phyloP scores from a whole-genome alignment of 805 yeast genomes.

The Pichia nanzhaoensis region DNA sequence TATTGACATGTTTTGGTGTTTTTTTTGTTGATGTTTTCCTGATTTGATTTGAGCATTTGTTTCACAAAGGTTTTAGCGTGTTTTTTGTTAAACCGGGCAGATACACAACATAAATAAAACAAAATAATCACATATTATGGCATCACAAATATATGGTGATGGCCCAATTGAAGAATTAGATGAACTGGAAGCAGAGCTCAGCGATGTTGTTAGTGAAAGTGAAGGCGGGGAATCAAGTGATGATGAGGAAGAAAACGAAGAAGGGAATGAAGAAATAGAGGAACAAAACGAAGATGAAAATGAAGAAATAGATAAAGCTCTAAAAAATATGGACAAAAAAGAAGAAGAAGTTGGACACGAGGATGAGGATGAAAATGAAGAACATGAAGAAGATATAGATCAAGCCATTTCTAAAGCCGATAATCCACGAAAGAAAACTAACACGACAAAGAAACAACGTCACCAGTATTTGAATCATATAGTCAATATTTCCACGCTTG shows the following conservation, averaged over 20 bases:
- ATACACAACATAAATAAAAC: no score
- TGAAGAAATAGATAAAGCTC: background rate
- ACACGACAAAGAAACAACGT: background rate
- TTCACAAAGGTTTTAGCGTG: background rate
- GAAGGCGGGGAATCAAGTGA: background rate
- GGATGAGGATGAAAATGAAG: conserved; percentile 1
- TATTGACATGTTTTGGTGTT: no score
- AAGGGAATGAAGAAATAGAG: background rate
- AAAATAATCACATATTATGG: no score
- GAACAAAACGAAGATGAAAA: background rate
- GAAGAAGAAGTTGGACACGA: background rate
- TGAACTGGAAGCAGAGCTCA: background rate
- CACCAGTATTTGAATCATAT: conserved; percentile 5
- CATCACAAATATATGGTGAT: background rate
- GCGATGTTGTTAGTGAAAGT: background rate
- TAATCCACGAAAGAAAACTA: background rate
- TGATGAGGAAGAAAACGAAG: background rate
- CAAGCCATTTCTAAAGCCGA: conserved; percentile 6
- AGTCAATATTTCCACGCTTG: conserved; percentile 1
- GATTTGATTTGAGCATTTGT: no score
- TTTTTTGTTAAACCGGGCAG: no score
- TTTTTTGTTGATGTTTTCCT: no score
- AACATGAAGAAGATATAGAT: conserved; percentile 9
- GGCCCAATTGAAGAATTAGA: no score
- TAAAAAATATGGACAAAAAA: background rate